These are phyloP conservation scores for Lactuca sativa DNA, from an alignment of 129 eudicot species.

Conservation along the genomic window DNA sequence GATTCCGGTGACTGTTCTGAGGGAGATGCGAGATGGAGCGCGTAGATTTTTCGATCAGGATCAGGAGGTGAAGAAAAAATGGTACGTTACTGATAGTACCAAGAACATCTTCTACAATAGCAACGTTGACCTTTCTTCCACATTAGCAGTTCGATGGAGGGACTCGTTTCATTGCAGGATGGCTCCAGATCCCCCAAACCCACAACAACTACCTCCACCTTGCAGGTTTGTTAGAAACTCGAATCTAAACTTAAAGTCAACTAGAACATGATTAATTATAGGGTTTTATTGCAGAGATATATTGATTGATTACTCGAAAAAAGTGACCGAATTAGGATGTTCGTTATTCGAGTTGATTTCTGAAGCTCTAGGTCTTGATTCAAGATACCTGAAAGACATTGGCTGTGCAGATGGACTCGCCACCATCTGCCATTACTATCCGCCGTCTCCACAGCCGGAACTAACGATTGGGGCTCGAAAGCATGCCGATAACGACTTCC, in stretches of 20 bases:
- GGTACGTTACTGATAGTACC: slow-evolving; percentile 43
- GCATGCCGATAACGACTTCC: slow-evolving; percentile 57
- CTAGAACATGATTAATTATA: background rate
- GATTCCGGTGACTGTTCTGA: slow-evolving; percentile 37
- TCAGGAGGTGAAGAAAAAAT: slow-evolving; percentile 45
- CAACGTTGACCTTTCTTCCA: slow-evolving; percentile 46
- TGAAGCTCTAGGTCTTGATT: slow-evolving; percentile 52
- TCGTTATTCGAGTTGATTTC: slow-evolving; percentile 43
- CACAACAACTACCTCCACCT: slow-evolving; percentile 41
- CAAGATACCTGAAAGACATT: slow-evolving; percentile 39
- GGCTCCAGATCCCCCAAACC: slow-evolving; percentile 46
- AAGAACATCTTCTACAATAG: slow-evolving; percentile 38
- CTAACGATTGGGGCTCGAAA: slow-evolving; percentile 51
- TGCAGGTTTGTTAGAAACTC: slow-evolving; percentile 46
- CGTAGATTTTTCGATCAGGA: slow-evolving; percentile 51
- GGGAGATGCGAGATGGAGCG: slow-evolving; percentile 49
- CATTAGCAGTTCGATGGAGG: slow-evolving; percentile 64
- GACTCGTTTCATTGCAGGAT: slow-evolving; percentile 42
- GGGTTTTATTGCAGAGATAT: slow-evolving; percentile 31
- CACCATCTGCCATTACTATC: slow-evolving; percentile 53
- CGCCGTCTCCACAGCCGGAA: slow-evolving; percentile 74
- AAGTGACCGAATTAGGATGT: slow-evolving; percentile 34
- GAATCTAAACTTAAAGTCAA: background rate
- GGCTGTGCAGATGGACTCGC: slow-evolving; percentile 49
- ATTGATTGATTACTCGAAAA: slow-evolving; percentile 41